Evolutionary conservation across 2,329 filamentous ascomycete genomes (phyloP).

Genomic region (Clonostachys sp.): DNA sequence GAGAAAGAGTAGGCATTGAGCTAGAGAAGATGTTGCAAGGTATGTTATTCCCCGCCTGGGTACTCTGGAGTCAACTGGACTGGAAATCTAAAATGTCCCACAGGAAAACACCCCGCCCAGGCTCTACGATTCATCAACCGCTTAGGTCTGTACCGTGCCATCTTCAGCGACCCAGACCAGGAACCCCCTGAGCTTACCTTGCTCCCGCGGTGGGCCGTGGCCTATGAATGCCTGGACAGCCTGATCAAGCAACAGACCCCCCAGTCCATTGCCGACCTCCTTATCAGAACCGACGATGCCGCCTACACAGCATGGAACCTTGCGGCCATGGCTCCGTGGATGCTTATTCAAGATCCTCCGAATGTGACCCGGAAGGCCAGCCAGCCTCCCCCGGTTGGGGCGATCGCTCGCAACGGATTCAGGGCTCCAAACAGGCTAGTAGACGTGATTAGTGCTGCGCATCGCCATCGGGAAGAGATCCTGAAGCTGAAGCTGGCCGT

Average conservation of each 20-base stretch:
- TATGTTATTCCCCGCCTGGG: constrained; percentile 11
- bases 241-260: constrained; percentile 38
- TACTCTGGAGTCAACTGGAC: neutral
- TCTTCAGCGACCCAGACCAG: constrained; percentile 67
- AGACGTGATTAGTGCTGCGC: constrained; percentile 60
- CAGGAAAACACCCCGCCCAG: constrained; percentile 53
- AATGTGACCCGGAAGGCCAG: constrained; percentile 40
- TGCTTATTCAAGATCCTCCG: constrained; percentile 38
- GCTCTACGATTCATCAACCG: constrained; percentile 63
- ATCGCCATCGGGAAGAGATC: constrained; percentile 62
- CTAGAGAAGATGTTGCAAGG: constrained; percentile 87
- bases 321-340: constrained; percentile 71
- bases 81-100: neutral
- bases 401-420: constrained; percentile 70
- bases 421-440: constrained; percentile 73
- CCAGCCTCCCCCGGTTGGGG: constrained; percentile 40
- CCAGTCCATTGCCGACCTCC: constrained; percentile 42
- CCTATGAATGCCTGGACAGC: constrained; percentile 59
- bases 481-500: constrained; percentile 53
- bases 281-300: constrained; percentile 61
- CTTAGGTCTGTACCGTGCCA: constrained; percentile 64
- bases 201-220: constrained; percentile 53
- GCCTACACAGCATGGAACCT: constrained; percentile 74
- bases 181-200: constrained; percentile 49
- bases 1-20: constrained; percentile 83